Conservation (phyloP, 306 rosid species). For the Benincasa hispida region DNA sequence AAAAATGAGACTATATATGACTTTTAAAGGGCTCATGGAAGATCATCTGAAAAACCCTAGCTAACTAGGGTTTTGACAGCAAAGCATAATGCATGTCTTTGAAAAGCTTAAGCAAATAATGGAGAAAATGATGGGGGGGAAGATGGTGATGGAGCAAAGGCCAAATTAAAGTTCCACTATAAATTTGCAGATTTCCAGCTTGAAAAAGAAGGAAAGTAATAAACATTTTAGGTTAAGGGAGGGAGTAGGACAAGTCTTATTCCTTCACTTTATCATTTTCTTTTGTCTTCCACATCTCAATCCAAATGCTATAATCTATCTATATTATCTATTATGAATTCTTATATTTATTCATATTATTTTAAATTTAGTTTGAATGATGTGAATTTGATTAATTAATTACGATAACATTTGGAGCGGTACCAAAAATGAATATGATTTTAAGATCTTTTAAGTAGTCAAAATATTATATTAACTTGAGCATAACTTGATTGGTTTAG, state of each 20-base stretch:
- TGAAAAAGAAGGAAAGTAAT: neutral
- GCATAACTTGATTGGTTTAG: no score
- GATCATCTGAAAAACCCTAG: neutral
- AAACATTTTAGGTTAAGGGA: neutral
- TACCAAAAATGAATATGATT: no score
- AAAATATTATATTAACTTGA: no score
- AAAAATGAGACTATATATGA: neutral
- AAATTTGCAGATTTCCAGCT: neutral
- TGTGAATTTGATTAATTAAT: no score
- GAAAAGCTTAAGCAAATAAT: neutral
- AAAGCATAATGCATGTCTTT: neutral
- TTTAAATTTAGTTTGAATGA: no score
- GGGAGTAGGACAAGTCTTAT: neutral
- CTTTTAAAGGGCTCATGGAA: neutral
- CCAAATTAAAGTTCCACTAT: neutral
- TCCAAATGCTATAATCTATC: neutral
- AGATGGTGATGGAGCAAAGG: neutral
- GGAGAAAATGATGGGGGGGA: neutral
- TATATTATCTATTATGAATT: neutral
- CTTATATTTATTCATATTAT: no score
- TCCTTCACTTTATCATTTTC: neutral
- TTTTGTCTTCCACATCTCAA: neutral
- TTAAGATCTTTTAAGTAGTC: no score
- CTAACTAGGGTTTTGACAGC: constrained; percentile 3
- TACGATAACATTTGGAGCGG: no score